Evolutionary conservation across 2,329 filamentous ascomycete species (phyloP), one percentile per base, ranked within the genome.

Genomic region (Coniochaeta sp.): DNA sequence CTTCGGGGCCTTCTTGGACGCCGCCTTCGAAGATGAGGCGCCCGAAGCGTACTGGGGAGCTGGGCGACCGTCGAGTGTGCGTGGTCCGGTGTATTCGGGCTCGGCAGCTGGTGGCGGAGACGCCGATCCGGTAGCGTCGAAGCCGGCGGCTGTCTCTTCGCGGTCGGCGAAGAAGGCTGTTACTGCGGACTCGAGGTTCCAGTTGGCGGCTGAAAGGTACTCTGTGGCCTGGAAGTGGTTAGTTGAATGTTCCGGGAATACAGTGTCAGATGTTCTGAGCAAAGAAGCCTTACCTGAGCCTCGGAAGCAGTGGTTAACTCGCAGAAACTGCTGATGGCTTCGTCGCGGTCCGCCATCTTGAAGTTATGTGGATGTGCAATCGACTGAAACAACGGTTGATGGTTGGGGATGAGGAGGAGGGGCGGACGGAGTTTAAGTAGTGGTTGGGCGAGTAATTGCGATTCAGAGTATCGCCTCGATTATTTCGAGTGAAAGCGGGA

Each of bases 171-270:
- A 89, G 70, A 77, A 87, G 49, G 81, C 77, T 27, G 80, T 75
- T 51, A 80, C 77, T 14, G 86, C 86, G 9, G 74, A 70, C 57
- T 78, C 74, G 40, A 89, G 69, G 61, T 90, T 78, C 85, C 87
- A 90, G 57, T 78, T 71, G 61, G 78, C 83, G 31, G 78, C 76
- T 20, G 75, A 72, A 7, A 92, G 81, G 58, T 87, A 87, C 55
- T 85, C 76, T 52, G 75, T 74, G 46, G 87, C 87, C 86, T 8
- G 24, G 14, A 38, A 31, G 20, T 6, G 12, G 18, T 42, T 9
- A 42, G 38, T 20, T 32, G 46, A 4, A 6, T 12, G 3, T 33
- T 20, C 46, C 18, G 5, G 3, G n/a, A n/a, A n/a, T n/a, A 14
- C 3, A 22, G 26, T 24, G 48, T 24, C 26, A 38, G 7, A 38